Conservation (phyloP, 768 basidiomycete species). For the Dacryopinax spathularia region DNA sequence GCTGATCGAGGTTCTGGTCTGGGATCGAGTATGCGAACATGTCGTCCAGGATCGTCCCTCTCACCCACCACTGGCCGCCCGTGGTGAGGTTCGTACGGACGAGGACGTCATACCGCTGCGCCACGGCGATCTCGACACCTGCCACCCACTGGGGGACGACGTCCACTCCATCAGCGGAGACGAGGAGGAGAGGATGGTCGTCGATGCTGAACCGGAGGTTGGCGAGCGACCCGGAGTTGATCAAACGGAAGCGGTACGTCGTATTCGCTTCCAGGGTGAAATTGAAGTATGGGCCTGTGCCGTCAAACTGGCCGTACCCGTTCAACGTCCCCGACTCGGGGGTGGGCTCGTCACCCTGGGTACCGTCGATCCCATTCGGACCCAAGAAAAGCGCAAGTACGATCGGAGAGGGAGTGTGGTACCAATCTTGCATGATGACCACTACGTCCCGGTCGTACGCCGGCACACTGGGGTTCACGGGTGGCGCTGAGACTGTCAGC, state of each 20-base stretch:
- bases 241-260: conserved; percentile 35
- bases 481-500: background rate
- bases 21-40: conserved; percentile 20
- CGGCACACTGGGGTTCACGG: conserved; percentile 16
- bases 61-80: conserved; percentile 27
- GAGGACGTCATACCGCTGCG: conserved; percentile 39
- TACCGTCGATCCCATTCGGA: conserved; percentile 22
- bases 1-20: background rate
- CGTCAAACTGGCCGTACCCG: conserved; percentile 24
- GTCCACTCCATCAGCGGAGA: conserved; percentile 37
- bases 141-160: conserved; percentile 29
- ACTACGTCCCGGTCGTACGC: conserved; percentile 30
- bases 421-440: conserved; percentile 26
- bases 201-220: conserved; percentile 35
- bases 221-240: conserved; percentile 37
- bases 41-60: conserved; percentile 26
- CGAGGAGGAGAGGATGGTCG: conserved; percentile 31
- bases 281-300: conserved; percentile 18
- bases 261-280: conserved; percentile 27
- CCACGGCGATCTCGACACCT: conserved; percentile 31
- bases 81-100: conserved; percentile 29
- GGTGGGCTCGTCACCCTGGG: conserved; percentile 26
- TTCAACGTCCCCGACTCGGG: conserved; percentile 28
- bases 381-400: conserved; percentile 5
- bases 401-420: conserved; percentile 3